Conservation (phyloP, 164 flowering plant species). For the Nymphaea colorata region DNA sequence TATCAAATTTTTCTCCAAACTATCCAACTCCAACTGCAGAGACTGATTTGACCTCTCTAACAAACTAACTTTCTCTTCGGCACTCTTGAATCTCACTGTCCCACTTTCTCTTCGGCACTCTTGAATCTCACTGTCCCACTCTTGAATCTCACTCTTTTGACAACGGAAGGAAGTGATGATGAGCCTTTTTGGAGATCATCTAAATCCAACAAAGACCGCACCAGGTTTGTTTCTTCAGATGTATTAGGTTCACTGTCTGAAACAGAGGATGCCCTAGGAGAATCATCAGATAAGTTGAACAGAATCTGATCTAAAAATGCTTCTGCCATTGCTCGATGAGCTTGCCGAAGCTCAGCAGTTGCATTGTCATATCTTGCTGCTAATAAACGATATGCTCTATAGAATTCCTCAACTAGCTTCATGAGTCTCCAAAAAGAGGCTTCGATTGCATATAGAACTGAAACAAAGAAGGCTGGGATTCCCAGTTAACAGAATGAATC, state of each 20-base stretch:
- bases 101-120: constrained; percentile 14
- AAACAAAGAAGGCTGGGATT: too few relatives aligned
- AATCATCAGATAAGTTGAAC: not conserved
- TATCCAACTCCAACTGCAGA: constrained; percentile 41
- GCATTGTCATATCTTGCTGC: constrained; percentile 93
- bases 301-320: constrained; percentile 36
- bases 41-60: constrained; percentile 50
- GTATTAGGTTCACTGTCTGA: too few relatives aligned
- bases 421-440: too few relatives aligned
- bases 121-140: constrained; percentile 39
- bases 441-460: too few relatives aligned
- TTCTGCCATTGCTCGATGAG: constrained; percentile 71
- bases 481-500: too few relatives aligned
- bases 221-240: constrained; percentile 15
- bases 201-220: constrained; percentile 23
- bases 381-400: constrained; percentile 8
- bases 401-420: too few relatives aligned
- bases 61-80: constrained; percentile 39
- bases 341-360: constrained; percentile 74
- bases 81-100: constrained; percentile 26
- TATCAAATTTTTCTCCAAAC: constrained; percentile 33
- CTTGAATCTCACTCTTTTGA: too few relatives aligned
- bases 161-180: constrained; percentile 22
- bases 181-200: constrained; percentile 43
- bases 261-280: too few relatives aligned